Percentiles rank a stretch among this genome's conserved stretches.
These are phyloP conservation scores for Cornus florida DNA, from an alignment of 148 eudicot species.

Conservation along the genomic window DNA sequence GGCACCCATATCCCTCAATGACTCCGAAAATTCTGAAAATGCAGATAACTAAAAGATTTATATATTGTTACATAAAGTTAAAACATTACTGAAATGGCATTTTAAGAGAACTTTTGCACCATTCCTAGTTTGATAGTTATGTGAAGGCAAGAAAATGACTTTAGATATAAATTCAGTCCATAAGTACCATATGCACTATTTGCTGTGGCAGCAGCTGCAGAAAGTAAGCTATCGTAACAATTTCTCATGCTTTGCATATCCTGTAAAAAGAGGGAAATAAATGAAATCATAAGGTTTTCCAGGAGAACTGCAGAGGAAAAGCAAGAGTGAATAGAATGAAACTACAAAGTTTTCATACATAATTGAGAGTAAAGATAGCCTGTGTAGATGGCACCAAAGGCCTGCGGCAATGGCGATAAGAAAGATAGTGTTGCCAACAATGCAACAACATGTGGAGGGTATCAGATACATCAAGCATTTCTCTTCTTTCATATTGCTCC, in stretches of 20 bases:
- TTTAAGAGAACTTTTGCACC: no score
- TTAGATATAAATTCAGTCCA: background rate
- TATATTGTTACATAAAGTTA: background rate
- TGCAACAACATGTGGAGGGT: no score
- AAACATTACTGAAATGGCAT: background rate
- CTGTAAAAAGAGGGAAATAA: constrained; percentile 34
- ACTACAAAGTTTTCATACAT: background rate
- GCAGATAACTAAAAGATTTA: constrained; percentile 9
- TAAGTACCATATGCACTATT: constrained; percentile 83
- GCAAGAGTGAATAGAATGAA: background rate
- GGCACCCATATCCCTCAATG: constrained; percentile 79
- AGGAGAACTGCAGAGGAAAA: background rate
- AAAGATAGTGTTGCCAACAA: no score
- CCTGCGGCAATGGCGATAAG: no score
- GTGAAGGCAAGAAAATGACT: background rate
- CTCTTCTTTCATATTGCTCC: background rate
- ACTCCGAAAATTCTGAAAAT: constrained; percentile 89
- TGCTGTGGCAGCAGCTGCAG: constrained; percentile 94
- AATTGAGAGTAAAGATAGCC: background rate
- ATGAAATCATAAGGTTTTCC: background rate
- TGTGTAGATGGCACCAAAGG: background rate
- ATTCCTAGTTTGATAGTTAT: no score
- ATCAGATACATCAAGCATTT: background rate
- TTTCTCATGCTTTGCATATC: constrained; percentile 90
- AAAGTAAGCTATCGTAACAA: constrained; percentile 90